A percentile compares a stretch with the other conserved stretches of the same genome.
phyloP scores from a whole-genome alignment of 441 rosid species.

The Rhodomyrtus psidioides region DNA sequence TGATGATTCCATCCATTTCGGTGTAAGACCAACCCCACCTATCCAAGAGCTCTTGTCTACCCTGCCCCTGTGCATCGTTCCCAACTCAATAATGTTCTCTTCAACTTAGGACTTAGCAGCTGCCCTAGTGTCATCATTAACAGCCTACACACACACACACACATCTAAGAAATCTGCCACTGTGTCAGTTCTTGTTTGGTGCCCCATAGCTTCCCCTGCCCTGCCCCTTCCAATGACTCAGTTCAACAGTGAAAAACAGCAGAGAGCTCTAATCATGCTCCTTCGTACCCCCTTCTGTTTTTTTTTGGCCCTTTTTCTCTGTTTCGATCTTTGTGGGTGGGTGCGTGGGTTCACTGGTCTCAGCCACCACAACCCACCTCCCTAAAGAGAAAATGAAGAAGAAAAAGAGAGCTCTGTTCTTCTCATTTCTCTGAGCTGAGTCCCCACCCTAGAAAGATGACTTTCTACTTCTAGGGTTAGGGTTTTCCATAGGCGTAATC shows the following conservation, averaged over 20 bases:
- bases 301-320: not conserved
- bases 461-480: not conserved
- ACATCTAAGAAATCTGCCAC: not conserved
- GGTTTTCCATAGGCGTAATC: not conserved
- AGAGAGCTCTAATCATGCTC: not conserved
- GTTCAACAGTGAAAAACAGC: not conserved
- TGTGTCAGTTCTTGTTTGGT: not conserved
- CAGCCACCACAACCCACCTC: not conserved
- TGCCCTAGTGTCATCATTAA: not conserved
- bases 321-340: not conserved
- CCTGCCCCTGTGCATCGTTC: not conserved
- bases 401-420: not conserved
- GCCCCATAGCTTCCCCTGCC: not conserved
- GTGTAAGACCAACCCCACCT: not conserved
- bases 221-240: not conserved
- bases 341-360: not conserved
- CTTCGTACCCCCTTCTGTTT: not conserved
- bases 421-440: not conserved
- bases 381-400: not conserved
- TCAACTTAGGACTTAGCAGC: not conserved
- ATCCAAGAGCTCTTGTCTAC: not conserved
- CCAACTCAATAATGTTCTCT: not conserved
- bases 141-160: not conserved
- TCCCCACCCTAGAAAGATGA: not conserved
- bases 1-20: not conserved